These are phyloP conservation scores for Tillandsia leiboldiana DNA, from an alignment of 176 grass and related monocot species.

Conservation along the genomic window DNA sequence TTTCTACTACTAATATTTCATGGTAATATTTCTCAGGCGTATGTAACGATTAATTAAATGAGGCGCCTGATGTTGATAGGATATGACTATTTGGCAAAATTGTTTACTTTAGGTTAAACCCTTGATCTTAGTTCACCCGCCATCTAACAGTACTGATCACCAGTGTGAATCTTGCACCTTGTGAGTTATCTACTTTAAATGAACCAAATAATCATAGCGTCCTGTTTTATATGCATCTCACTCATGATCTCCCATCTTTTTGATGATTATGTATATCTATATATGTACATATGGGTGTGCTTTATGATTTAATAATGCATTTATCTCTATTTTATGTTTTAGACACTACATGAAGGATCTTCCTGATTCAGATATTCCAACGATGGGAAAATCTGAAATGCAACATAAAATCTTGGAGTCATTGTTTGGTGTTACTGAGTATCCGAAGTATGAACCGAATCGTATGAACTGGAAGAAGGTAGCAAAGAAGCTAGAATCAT, in stretches of 20 bases:
- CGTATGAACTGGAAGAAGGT: slow-evolving; percentile 83
- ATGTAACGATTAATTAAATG: too few relatives aligned
- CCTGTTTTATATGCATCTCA: neutral
- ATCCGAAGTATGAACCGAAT: slow-evolving; percentile 30
- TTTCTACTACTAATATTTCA: too few relatives aligned
- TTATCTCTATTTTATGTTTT: neutral
- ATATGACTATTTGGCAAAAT: too few relatives aligned
- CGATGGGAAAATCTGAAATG: slow-evolving; percentile 21
- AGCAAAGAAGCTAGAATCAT: slow-evolving; percentile 48
- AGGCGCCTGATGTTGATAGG: too few relatives aligned
- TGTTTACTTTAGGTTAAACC: too few relatives aligned
- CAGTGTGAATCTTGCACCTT: too few relatives aligned
- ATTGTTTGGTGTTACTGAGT: slow-evolving; percentile 55
- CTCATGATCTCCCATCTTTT: too few relatives aligned
- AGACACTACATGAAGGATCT: neutral
- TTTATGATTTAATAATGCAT: too few relatives aligned
- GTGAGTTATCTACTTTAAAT: too few relatives aligned
- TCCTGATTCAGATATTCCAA: slow-evolving; percentile 20
- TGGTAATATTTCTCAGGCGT: too few relatives aligned
- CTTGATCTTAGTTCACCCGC: too few relatives aligned
- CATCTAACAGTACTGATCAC: too few relatives aligned
- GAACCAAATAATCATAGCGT: neutral
- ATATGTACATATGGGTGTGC: neutral
- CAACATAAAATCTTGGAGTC: slow-evolving; percentile 63
- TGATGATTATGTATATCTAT: neutral